These are phyloP conservation scores for Akanthomyces muscarius DNA, from an alignment of 2,329 filamentous ascomycete species.

Conservation along the genomic window DNA sequence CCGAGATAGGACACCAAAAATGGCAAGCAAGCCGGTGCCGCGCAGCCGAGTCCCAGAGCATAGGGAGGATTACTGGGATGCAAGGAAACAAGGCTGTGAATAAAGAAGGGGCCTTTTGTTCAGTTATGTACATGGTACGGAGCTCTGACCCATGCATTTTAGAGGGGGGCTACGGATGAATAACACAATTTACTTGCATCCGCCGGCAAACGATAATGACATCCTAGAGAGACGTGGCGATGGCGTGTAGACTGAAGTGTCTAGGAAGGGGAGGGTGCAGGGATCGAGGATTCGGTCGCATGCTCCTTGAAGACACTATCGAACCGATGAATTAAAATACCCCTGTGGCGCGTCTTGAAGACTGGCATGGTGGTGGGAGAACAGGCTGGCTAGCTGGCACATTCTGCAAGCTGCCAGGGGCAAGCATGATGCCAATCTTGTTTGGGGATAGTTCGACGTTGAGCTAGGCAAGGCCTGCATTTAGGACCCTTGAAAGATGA, in stretches of 20 bases:
- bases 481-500: not conserved
- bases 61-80: not conserved
- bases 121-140: not conserved
- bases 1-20: conserved; percentile 1
- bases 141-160: not conserved
- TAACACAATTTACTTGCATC: not conserved
- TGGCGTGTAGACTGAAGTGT: not conserved
- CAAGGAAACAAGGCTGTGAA: not conserved
- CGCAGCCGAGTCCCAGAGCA: conserved; percentile 5
- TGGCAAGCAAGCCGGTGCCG: not conserved
- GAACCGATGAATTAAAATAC: not conserved
- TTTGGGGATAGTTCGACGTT: conserved; percentile 5
- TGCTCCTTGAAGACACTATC: conserved; percentile 1
- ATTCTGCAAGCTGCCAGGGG: conserved; percentile 12
- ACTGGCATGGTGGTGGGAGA: not conserved
- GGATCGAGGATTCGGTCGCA: conserved; percentile 7
- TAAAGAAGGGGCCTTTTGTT: not conserved
- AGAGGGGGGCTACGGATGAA: not conserved
- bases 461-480: not conserved
- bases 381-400: not conserved
- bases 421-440: conserved; percentile 5
- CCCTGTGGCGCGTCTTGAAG: not conserved
- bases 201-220: not conserved
- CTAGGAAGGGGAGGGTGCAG: not conserved
- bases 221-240: not conserved